Evolutionary conservation across 2,329 filamentous ascomycete genomes (phyloP).

Genomic region (Ophiostoma sp.): DNA sequence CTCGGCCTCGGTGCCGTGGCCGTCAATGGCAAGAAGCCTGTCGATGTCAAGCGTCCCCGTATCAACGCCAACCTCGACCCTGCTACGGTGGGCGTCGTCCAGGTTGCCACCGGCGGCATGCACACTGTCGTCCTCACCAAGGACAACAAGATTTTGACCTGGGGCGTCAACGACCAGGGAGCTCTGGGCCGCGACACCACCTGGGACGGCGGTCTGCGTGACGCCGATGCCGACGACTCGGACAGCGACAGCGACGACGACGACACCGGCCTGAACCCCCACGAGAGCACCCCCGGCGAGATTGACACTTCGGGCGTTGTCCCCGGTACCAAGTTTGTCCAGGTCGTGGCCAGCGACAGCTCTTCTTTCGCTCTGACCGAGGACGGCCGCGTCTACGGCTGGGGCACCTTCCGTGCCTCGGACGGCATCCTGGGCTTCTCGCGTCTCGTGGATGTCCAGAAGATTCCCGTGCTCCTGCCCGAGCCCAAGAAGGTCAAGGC

Average conservation of each 20-base stretch:
- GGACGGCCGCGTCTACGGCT: slow-evolving; percentile 75
- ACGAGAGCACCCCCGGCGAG: slow-evolving; percentile 62
- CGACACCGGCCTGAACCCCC: slow-evolving; percentile 57
- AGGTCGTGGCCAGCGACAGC: slow-evolving; percentile 72
- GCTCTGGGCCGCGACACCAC: slow-evolving; percentile 73
- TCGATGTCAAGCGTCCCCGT: slow-evolving; percentile 74
- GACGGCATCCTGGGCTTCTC: slow-evolving; percentile 51
- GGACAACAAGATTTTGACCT: slow-evolving; percentile 79
- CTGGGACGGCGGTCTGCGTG: slow-evolving; percentile 59
- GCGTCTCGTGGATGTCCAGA: slow-evolving; percentile 42
- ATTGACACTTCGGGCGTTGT: slow-evolving; percentile 49
- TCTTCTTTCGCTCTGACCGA: slow-evolving; percentile 74
- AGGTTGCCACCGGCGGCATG: slow-evolving; percentile 79
- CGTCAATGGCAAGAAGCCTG: slow-evolving; percentile 57
- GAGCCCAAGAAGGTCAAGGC: slow-evolving; percentile 65
- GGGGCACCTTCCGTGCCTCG: slow-evolving; percentile 73
- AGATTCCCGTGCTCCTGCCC: slow-evolving; percentile 55
- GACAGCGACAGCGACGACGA: slow-evolving; percentile 37
- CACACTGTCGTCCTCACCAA: slow-evolving; percentile 74
- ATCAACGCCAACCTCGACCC: slow-evolving; percentile 62
- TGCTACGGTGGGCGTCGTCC: slow-evolving; percentile 65
- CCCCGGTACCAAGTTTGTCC: slow-evolving; percentile 44
- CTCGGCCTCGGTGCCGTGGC: slow-evolving; percentile 74
- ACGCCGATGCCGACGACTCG: slow-evolving; percentile 49
- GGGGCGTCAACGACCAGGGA: slow-evolving; percentile 85